phyloP scores from a whole-genome alignment of 1,284 basidiomycete species.

The Trichosporon sp. region DNA sequence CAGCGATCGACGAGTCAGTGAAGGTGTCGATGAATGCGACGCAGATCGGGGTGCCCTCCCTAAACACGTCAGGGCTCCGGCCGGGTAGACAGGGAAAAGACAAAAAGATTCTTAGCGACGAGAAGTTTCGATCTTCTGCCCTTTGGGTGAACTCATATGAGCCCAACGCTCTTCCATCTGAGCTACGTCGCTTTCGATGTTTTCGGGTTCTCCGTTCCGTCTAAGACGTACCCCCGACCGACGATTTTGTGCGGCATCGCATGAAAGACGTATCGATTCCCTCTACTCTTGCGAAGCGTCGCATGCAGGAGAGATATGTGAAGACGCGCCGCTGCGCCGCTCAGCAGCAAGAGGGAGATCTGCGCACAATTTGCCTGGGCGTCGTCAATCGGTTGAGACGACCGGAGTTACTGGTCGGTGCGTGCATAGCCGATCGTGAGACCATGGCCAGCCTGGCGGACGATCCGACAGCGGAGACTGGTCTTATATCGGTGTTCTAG shows the following conservation, averaged over 20 bases:
- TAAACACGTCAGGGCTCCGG: too few species aligned
- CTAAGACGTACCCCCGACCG: background rate
- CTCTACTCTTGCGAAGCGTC: too few species aligned
- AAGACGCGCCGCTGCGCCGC: too few species aligned
- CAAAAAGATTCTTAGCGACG: constrained; percentile 1
- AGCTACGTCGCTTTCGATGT: constrained; percentile 3
- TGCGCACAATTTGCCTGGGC: background rate
- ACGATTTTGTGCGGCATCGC: background rate
- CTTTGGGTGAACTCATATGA: constrained; percentile 4
- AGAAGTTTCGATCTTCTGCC: constrained; percentile 7
- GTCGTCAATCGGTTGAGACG: background rate
- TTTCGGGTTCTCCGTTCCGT: background rate
- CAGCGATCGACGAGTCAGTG: too few species aligned
- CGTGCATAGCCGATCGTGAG: background rate
- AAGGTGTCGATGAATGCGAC: too few species aligned
- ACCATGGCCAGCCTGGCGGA: background rate
- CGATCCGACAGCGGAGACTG: background rate
- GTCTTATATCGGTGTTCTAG: background rate
- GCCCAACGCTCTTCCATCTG: constrained; percentile 7
- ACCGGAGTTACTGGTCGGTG: background rate
- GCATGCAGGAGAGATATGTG: too few species aligned
- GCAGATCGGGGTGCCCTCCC: too few species aligned
- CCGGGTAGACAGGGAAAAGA: background rate
- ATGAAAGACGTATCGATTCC: background rate
- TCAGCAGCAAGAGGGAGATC: too few species aligned